Conservation (phyloP, 2,329 filamentous ascomycete species). For the Albifimbria verrucaria region DNA sequence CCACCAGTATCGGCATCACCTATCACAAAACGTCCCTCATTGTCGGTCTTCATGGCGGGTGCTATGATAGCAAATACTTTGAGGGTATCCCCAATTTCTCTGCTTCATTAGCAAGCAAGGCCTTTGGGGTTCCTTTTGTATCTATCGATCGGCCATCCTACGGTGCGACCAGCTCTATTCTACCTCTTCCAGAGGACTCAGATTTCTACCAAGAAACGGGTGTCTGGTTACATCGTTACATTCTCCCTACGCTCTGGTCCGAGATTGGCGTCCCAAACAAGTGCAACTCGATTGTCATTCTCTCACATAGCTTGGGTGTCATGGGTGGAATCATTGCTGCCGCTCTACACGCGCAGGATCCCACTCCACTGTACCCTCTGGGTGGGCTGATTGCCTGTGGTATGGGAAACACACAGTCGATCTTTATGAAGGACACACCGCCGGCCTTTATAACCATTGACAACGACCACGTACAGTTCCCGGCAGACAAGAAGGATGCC, state of each 20-base stretch:
- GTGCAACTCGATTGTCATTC: conserved; percentile 14
- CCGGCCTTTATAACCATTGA: conserved; percentile 8
- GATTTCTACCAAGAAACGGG: conserved; percentile 17
- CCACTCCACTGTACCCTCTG: conserved; percentile 8
- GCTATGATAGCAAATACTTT: conserved; percentile 17
- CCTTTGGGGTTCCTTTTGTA: conserved; percentile 14
- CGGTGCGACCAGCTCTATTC: conserved; percentile 11
- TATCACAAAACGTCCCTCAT: conserved; percentile 12
- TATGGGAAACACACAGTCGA: conserved; percentile 12
- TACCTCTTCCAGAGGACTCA: conserved; percentile 10
- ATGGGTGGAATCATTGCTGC: conserved; percentile 14
- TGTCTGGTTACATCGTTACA: conserved; percentile 8
- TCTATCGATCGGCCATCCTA: conserved; percentile 18
- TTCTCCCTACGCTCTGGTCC: conserved; percentile 14
- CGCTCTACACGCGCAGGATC: conserved; percentile 8
- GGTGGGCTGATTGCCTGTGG: conserved; percentile 14
- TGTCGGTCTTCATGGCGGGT: conserved; percentile 16
- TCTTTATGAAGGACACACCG: conserved; percentile 3
- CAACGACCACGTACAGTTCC: conserved; percentile 10
- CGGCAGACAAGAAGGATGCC: conserved; percentile 12
- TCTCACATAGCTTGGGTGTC: conserved; percentile 15
- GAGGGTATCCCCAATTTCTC: conserved; percentile 13
- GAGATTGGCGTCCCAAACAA: conserved; percentile 10
- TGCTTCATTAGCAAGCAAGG: conserved; percentile 10
- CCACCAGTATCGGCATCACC: conserved; percentile 4